Evolutionary conservation across 2,329 filamentous ascomycete species (phyloP), one percentile per base, ranked within the genome.

Genomic region (Alternaria sp.): DNA sequence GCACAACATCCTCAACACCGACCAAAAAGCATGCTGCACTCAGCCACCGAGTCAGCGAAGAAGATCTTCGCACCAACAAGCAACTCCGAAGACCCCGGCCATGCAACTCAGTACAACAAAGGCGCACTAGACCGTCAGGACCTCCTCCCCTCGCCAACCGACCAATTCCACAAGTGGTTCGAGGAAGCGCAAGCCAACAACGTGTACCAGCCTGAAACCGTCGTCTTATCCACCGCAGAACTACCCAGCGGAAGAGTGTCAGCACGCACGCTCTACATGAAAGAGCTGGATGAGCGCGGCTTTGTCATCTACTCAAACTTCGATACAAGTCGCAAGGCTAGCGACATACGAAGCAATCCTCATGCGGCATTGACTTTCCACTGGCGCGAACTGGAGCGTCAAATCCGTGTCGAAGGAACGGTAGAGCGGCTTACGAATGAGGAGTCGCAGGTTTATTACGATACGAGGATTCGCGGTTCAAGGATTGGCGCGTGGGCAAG

Each of bases 291-390:
- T 80, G 81, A 84, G 6, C 81, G 79, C 20, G 94, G 94, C 15
- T 99, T 96, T 81, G 93, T 98, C 46, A 86, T 99, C 53, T 99
- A 98, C 85, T 92, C 89, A 75, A 99, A 99, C 81, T 95, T 94
- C 84, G 94, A 89, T 64, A 96, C 92, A 0, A 92, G 89, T 63
- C 82, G 86, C 26, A 89, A 90, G 83, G 87, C 89, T 1, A 75
- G 82, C 54, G 93, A 97, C 78, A 82, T 96, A 7, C 85, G 83
- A 21, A 85, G 82, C 5, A 99, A 98, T 80, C 87, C 87, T 26
- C 90, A 91, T 82, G 95, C 92, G 0, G 89, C 89, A 51, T 84
- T 99, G 72, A 93, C 93, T 6, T 99, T 99, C 79, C 94, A 90
- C 89, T 99, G 96, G 96, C 87, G 90, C 70, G 85, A 88, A 58